Conservation (phyloP, 1,284 basidiomycete species). For the Phylloboletellus chloephorus region DNA sequence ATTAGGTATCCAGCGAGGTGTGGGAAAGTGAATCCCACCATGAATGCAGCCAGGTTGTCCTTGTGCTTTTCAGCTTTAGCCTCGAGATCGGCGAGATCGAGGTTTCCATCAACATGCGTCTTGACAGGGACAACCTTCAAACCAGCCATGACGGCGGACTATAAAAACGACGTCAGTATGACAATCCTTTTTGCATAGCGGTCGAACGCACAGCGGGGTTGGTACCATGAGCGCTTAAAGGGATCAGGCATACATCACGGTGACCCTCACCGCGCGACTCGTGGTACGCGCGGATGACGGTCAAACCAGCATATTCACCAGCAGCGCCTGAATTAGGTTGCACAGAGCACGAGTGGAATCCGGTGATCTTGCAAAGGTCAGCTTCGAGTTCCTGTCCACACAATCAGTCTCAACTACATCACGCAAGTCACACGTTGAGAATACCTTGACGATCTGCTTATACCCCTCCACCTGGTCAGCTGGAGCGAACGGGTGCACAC, state of each 20-base stretch:
- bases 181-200: not conserved
- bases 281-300: conserved; percentile 92
- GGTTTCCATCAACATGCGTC: conserved; percentile 79
- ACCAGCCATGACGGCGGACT: conserved; percentile 97
- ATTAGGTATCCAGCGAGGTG: conserved; percentile 9
- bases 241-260: conserved; percentile 91
- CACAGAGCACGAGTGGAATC: conserved; percentile 90
- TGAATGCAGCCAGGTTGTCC: conserved; percentile 91
- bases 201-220: conserved; percentile 77
- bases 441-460: conserved; percentile 70
- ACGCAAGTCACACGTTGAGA: not conserved
- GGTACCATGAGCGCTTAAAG: conserved; percentile 93
- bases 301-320: conserved; percentile 93
- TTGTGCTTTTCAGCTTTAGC: conserved; percentile 89
- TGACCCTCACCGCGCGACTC: conserved; percentile 82
- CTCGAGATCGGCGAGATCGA: conserved; percentile 84
- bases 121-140: conserved; percentile 95
- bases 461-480: conserved; percentile 90
- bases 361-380: conserved; percentile 92
- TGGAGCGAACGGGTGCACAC: conserved; percentile 91
- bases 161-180: conserved; percentile 13
- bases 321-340: conserved; percentile 98
- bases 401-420: conserved; percentile 7
- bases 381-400: conserved; percentile 72
- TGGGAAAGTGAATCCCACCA: conserved; percentile 54